These are phyloP conservation scores for Fusarium tuaranense DNA, from an alignment of 2,329 filamentous ascomycete species.

Conservation along the genomic window DNA sequence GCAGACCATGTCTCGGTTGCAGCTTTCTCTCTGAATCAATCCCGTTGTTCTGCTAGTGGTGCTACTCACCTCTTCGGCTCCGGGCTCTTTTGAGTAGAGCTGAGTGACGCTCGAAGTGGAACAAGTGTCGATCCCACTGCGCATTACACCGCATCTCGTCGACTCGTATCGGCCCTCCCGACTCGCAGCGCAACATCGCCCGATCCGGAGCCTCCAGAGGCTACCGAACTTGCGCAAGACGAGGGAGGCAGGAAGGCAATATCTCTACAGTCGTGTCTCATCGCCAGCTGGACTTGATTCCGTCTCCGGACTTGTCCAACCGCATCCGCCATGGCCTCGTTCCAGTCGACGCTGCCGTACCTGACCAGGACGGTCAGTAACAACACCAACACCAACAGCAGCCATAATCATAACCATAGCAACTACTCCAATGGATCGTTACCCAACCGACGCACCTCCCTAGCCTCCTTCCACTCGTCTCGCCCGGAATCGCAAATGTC, in stretches of 20 bases:
- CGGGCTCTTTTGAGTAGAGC: slow-evolving; percentile 18
- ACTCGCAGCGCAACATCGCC: slow-evolving; percentile 30
- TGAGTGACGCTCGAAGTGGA: slow-evolving; percentile 36
- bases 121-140: slow-evolving; percentile 35
- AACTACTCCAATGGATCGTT: slow-evolving; percentile 49
- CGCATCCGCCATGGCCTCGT: slow-evolving; percentile 40
- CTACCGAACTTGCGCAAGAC: slow-evolving; percentile 21
- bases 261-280: slow-evolving; percentile 14
- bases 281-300: slow-evolving; percentile 18
- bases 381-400: slow-evolving; percentile 27
- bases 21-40: slow-evolving; percentile 36
- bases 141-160: slow-evolving; percentile 41
- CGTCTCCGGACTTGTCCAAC: slow-evolving; percentile 26
- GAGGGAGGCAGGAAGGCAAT: neutral
- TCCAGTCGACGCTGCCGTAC: slow-evolving; percentile 55
- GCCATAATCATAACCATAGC: slow-evolving; percentile 52
- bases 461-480: slow-evolving; percentile 73
- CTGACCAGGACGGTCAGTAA: slow-evolving; percentile 50
- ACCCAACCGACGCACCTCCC: slow-evolving; percentile 62
- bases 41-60: slow-evolving; percentile 9
- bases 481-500: slow-evolving; percentile 70
- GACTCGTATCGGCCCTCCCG: slow-evolving; percentile 33
- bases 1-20: slow-evolving; percentile 56
- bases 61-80: slow-evolving; percentile 4
- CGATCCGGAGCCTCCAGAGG: slow-evolving; percentile 38